Evolutionary conservation across 2,329 filamentous ascomycete genomes (phyloP).

Genomic region (Beauveria bassiana): DNA sequence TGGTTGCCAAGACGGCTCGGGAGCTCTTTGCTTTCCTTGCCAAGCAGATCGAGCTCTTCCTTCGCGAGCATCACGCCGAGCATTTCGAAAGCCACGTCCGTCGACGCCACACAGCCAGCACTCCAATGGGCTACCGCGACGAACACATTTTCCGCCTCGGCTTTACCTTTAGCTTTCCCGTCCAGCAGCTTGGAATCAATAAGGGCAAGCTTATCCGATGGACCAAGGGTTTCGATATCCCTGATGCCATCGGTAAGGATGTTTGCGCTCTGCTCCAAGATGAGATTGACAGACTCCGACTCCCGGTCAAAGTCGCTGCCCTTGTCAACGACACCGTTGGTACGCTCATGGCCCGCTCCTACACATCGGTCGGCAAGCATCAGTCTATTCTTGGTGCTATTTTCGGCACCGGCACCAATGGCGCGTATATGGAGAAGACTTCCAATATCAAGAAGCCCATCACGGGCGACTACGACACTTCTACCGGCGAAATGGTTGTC

Average conservation of each 20-base stretch:
- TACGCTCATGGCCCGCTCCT: conserved; percentile 94
- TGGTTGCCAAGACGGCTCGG: conserved; percentile 77
- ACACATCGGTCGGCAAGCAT: conserved; percentile 82
- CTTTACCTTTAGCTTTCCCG: conserved; percentile 98
- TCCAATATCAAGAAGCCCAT: conserved; percentile 73
- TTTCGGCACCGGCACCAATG: conserved; percentile 95
- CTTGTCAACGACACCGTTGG: conserved; percentile 97
- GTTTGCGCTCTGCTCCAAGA: conserved; percentile 83
- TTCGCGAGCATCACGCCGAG: conserved; percentile 79
- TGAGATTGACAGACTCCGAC: conserved; percentile 77
- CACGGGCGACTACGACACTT: conserved; percentile 62
- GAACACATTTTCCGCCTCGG: conserved; percentile 84
- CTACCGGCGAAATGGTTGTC: conserved; percentile 90
- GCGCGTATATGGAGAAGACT: conserved; percentile 92
- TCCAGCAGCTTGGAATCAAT: conserved; percentile 91
- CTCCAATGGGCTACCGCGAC: conserved; percentile 52
- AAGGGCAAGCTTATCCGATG: conserved; percentile 89
- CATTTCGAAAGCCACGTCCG: conserved; percentile 68
- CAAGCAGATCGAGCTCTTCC: conserved; percentile 82
- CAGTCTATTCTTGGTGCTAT: conserved; percentile 89
- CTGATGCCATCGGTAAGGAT: conserved; percentile 89
- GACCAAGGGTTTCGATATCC: conserved; percentile 98
- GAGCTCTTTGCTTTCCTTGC: conserved; percentile 91
- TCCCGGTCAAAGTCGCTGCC: conserved; percentile 91
- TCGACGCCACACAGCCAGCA: conserved; percentile 54